Base-by-base conservation (phyloP, 306 rosid species). In the Abrus precatorius region DNA sequence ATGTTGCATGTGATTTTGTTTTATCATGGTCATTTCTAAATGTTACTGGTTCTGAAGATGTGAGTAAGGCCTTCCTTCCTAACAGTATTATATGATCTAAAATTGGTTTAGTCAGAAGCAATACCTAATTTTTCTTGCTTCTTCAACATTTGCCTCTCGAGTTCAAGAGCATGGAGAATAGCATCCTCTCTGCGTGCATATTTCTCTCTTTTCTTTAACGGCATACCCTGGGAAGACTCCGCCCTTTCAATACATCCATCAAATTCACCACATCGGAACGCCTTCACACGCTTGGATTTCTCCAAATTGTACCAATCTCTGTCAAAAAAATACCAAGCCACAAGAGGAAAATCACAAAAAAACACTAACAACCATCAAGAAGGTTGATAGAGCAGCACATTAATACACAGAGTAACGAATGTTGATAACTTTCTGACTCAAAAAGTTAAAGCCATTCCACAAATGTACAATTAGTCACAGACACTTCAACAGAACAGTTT, bases 121-220 rank as follows among this genome's bases (percentile, higher is more conserved):
- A 85, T 76, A 84, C 85, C 89, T 69, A 78, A 59, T 81, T 90
- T 91, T 66, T 88, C 97, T 76, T 86, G 90, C 64, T 90, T 85
- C 84, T 79, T 93, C 64, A 85, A 47, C 65, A 81, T 76, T 74
- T 95, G 86, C 87, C 80, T 93, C 89, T 95, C 99, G 57, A 95
- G 99, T 57, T 91, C 93, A 69, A 95, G 95, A 6, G 99, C 99
- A 63, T 95, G 99, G 63, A 95, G 92, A 83, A 95, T 93, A 53
- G 97, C 99, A 87, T 95, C 99, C 87, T 95, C 99, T 78, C 97
- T 91, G 59, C 99, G 97, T 41, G 99, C 99, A 85, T 95, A 95
- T 80, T 95, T 95, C 86, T 95, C 99, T 77, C 99, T 90, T 85
- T 95, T 95, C 91, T 93, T 95, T 73, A 89, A 85, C 1, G 97